Conservation (phyloP, 345 rosid species). For the Pugionium cornutum region DNA sequence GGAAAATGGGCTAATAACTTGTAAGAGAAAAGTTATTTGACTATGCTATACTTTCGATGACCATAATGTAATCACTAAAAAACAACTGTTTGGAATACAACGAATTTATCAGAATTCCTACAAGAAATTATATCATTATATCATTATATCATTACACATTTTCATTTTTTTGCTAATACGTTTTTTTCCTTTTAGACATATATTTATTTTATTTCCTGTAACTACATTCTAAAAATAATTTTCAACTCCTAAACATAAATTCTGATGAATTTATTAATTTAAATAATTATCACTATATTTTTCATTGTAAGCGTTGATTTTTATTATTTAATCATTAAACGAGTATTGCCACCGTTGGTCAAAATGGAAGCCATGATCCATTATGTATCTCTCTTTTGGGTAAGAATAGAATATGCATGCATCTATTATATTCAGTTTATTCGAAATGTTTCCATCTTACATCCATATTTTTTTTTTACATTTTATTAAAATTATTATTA, state of each 20-base stretch:
- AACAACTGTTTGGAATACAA: conserved; percentile 3
- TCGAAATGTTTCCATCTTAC: not conserved
- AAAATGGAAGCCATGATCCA: conserved; percentile 11
- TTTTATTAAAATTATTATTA: not conserved
- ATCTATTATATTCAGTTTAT: conserved; percentile 2
- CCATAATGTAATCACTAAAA: conserved; percentile 7
- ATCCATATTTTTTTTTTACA: not conserved
- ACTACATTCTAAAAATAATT: too few relatives aligned
- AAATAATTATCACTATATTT: too few relatives aligned
- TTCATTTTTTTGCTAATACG: too few relatives aligned
- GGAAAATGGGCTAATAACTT: not conserved
- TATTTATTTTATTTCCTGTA: too few relatives aligned
- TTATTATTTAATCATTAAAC: conserved; percentile 4
- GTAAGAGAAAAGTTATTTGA: conserved; percentile 19
- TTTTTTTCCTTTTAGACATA: too few relatives aligned
- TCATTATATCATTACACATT: too few relatives aligned
- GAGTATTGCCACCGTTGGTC: not conserved
- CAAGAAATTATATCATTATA: too few relatives aligned
- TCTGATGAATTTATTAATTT: too few relatives aligned
- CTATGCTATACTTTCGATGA: not conserved
- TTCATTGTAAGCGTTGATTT: not conserved
- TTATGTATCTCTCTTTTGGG: conserved; percentile 12
- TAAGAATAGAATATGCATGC: conserved; percentile 13
- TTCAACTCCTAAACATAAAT: too few relatives aligned
- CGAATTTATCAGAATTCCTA: too few relatives aligned